phyloP scores from a whole-genome alignment of 495 filamentous ascomycete species.

The Echria macrotheca region DNA sequence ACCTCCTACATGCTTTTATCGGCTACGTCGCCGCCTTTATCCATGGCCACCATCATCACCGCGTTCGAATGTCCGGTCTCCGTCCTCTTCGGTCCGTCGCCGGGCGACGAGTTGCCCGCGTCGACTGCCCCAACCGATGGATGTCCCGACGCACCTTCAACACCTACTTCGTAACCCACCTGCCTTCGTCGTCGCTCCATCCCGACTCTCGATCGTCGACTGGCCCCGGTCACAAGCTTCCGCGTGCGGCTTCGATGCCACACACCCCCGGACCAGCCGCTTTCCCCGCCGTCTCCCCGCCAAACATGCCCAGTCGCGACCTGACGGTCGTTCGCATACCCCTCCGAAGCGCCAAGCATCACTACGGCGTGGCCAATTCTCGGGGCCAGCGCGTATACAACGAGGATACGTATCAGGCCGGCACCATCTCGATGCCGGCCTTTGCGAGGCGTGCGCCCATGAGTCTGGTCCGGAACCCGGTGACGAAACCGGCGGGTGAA shows the following conservation, averaged over 20 bases:
- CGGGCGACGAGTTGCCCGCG: slow-evolving; percentile 16
- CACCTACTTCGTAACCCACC: slow-evolving; percentile 93
- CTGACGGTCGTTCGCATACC: slow-evolving; percentile 98
- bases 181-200: slow-evolving; percentile 88
- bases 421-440: slow-evolving; percentile 84
- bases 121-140: slow-evolving; percentile 9
- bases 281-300: slow-evolving; percentile 51
- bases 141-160: slow-evolving; percentile 62
- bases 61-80: slow-evolving; percentile 10
- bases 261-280: slow-evolving; percentile 54
- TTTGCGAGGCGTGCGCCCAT: slow-evolving; percentile 79
- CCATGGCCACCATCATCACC: slow-evolving; percentile 18
- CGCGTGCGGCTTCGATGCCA: slow-evolving; percentile 75
- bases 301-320: slow-evolving; percentile 60
- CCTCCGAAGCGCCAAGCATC: slow-evolving; percentile 86
- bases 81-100: slow-evolving; percentile 13
- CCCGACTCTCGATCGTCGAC: slow-evolving; percentile 64
- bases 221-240: slow-evolving; percentile 74
- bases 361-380: slow-evolving; percentile 76
- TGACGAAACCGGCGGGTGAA: slow-evolving; percentile 40
- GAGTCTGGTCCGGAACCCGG: slow-evolving; percentile 51
- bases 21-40: slow-evolving; percentile 46
- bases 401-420: slow-evolving; percentile 92
- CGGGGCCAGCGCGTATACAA: slow-evolving; percentile 81
- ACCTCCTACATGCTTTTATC: slow-evolving; percentile 35